Base-by-base conservation (phyloP, 768 basidiomycete genomes). In the Phylloporus arenicola region DNA sequence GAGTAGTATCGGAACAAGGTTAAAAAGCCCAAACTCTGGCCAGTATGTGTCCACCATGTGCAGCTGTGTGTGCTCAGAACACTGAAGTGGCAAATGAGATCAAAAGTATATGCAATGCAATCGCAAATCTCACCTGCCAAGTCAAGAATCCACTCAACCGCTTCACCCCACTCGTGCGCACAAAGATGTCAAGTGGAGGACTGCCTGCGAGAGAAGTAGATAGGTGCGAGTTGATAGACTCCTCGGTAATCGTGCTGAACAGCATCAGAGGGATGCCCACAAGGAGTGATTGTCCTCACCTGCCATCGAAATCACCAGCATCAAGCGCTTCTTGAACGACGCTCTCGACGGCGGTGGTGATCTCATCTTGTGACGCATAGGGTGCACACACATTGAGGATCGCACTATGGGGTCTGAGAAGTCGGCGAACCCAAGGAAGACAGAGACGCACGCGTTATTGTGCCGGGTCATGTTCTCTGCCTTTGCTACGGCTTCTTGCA, bases 341-440 rank as follows among this genome's bases (percentile, higher is more conserved):
- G 6, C 48, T 52, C 49, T 67, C 48, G 12, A 97, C 79, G 0
- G 95, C 89, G 0, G 81, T 80, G 3, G 88, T 79, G 12, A 98
- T 93, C 67, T 99, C 96, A 62, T 99, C 90, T 25, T 86, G 79
- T 2, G 93, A 87, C 5, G 92, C 77, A 62, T 97, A 99, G 0
- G 95, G 86, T 76, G 93, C 91, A 70, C 89, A 92, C 5, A 98
- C 72, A 62, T 98, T 97, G 31, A 98, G 75, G 24, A 94, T 85
- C 1, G 88, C 83, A 29, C 94, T 97, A 48, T 16, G 10, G 11
- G 22, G 14, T 1, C n/a, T 20, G n/a, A 14, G 40, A 30, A 35
- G 16, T 44, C 19, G 51, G 10, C 16, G 25, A n/a, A 10, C 6
- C 16, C 22, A 25, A 52, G 33, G 11, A 43, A 48, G 25, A 29